Evolutionary conservation across 345 rosid species (phyloP), one percentile per base, ranked within the genome.

Genomic region (Trapa incisa): DNA sequence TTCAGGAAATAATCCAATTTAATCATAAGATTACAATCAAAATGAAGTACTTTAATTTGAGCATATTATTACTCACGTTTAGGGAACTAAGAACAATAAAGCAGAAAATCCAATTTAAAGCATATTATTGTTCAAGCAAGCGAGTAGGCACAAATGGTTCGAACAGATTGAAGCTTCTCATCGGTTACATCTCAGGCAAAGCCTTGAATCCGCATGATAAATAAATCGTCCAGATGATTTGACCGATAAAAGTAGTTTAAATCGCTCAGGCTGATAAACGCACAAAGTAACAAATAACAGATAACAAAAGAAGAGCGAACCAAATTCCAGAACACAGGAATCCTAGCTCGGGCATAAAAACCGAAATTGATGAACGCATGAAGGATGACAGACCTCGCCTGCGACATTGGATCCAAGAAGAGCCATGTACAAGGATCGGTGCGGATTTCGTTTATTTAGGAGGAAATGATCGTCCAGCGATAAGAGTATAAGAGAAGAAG

Each of bases 331-430:
- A 32, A 58, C 16, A 22, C 52, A 2, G 67, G 8, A 65, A 41
- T 0, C 45, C 47, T 39, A 63, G 65, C n/a, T 39, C 47, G 38
- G 65, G 32, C 32, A 22, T 6, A 2, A n/a, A 2, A 43, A 41
- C 16, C 43, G 67, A 42, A 65, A 42, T 5, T 42, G 36, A 29
- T 0, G 32, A 6, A 4, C n/a, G 13, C 22, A 64, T 33, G 16
- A 6, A 10, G 36, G 50, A 42, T 32, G 35, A 37, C 61, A 50
- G 60, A 48, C 61, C 69, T 67, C 62, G 41, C 61, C 58, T 15
- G 61, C 58, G 69, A 67, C 32, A 62, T 36, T 52, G 32, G 58
- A 36, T 67, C 58, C 58, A 16, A 54, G 69, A 50, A 67, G 16
- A 37, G 61, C 69, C 69, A 48, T 36, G 15, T 29, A 6, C 67